Conservation (phyloP, 2,329 filamentous ascomycete species). For the Aspergillus ruber region DNA sequence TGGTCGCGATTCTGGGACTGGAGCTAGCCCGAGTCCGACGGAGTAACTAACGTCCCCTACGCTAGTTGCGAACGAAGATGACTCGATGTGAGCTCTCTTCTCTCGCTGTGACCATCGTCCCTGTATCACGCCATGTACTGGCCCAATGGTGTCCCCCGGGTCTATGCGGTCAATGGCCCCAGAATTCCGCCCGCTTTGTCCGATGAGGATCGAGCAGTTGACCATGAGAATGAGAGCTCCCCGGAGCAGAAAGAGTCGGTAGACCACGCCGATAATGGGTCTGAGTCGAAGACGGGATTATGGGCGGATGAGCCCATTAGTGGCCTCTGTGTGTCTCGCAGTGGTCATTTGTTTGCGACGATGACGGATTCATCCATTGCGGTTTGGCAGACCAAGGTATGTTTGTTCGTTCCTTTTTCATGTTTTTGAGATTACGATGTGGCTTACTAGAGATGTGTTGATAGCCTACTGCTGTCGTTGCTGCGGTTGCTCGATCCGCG, state of each 20-base stretch:
- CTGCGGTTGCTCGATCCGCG: slow-evolving; percentile 73
- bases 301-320: slow-evolving; percentile 61
- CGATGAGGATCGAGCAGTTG: slow-evolving; percentile 18
- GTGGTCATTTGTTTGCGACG: slow-evolving; percentile 77
- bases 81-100: slow-evolving; percentile 29
- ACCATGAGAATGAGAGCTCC: slow-evolving; percentile 4
- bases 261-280: slow-evolving; percentile 17
- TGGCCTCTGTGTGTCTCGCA: slow-evolving; percentile 69
- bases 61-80: slow-evolving; percentile 26
- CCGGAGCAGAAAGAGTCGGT: slow-evolving; percentile 19
- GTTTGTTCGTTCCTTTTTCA: slow-evolving; percentile 22
- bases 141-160: slow-evolving; percentile 45
- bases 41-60: slow-evolving; percentile 9
- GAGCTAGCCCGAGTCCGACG: slow-evolving; percentile 15
- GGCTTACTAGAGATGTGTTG: slow-evolving; percentile 16
- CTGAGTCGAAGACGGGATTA: slow-evolving; percentile 22
- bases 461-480: slow-evolving; percentile 82
- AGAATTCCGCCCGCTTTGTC: slow-evolving; percentile 24
- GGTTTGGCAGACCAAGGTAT: slow-evolving; percentile 94
- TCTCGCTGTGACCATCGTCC: slow-evolving; percentile 21
- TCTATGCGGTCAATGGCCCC: slow-evolving; percentile 44
- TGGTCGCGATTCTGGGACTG: slow-evolving; percentile 16
- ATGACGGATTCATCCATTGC: slow-evolving; percentile 79
- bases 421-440: slow-evolving; percentile 3
- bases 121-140: slow-evolving; percentile 41